Base-by-base conservation (phyloP, 345 rosid genomes). In the Durio zibethinus region DNA sequence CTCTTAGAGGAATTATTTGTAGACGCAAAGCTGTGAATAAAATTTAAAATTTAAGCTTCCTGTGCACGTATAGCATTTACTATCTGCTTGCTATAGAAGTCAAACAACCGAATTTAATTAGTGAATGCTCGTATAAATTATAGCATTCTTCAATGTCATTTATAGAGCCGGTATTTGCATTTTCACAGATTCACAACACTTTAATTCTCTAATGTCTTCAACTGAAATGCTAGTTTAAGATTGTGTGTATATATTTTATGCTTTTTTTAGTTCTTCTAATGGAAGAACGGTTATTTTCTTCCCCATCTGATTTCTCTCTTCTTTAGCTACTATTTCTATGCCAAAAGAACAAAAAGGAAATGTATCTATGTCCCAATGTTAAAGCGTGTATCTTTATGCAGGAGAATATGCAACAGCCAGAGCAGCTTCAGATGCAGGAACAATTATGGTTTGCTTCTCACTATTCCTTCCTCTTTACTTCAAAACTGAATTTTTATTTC, bases 401-500 rank as follows among this genome's bases (percentile, higher is more conserved):
- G 99, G 99, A 16, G 99, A 95, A 85, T 87, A 83, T 82, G 99
- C 98, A 76, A 94, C 97, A 9, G 94, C 97, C 29, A 90, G 99
- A 84, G 99, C 99, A 78, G 88, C 99, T 77, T 86, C 98, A 9
- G 92, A 89, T 64, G 96, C 97, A 31, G 88, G 88, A 80, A 95
- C 99, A 42, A 92, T 93, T 53, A 90, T 95, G 99, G 99, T 95
- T 43, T 72, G 82, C 45, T 76, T 82, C 84, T 66, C 29, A 60
- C 56, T 57, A 16, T 61, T 82, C 71, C 66, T 45, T 56, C 42
- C 15, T 76, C 42, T 40, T 20, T 33, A 33, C 43, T 27, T 66
- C 6, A 52, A 52, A 18, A 10, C 43, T 23, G 31, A 56, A 29
- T 14, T 31, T 21, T 9, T 61, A 45, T 53, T 50, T 4, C 16